These are phyloP conservation scores for Phyllostachys edulis DNA, from an alignment of 176 grass and related monocot species.

Conservation along the genomic window DNA sequence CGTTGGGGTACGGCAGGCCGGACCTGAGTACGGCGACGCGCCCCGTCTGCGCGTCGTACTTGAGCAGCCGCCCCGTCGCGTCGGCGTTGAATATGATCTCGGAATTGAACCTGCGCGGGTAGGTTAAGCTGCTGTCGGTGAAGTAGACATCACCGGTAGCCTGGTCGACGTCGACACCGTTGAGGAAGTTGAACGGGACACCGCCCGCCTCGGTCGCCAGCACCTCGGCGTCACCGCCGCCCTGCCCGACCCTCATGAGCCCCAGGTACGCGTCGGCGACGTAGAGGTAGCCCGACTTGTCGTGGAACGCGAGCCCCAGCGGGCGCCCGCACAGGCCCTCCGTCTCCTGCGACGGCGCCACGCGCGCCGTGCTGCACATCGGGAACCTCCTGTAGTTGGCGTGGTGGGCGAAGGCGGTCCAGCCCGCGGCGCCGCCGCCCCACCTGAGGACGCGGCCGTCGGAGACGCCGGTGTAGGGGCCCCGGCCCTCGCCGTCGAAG, in stretches of 20 bases:
- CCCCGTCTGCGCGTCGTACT: neutral
- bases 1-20: conserved; percentile 43
- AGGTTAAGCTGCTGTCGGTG: neutral
- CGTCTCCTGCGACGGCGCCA: neutral
- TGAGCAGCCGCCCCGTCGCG: neutral
- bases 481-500: conserved; percentile 24
- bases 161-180: neutral
- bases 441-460: conserved; percentile 41
- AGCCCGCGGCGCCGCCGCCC: neutral
- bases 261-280: conserved; percentile 38
- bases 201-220: conserved; percentile 28
- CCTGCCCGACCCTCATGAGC: neutral
- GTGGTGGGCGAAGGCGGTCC: conserved; percentile 32
- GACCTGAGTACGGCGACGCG: conserved; percentile 29
- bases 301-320: conserved; percentile 29
- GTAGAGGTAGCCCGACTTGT: conserved; percentile 27
- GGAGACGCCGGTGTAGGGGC: conserved; percentile 42
- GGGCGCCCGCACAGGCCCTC: conserved; percentile 33
- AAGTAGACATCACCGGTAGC: neutral
- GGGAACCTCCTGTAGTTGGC: neutral
- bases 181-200: conserved; percentile 11
- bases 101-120: neutral
- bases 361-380: neutral
- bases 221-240: conserved; percentile 5
- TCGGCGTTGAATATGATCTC: neutral